These are phyloP conservation scores for Mycena leptocephala DNA, from an alignment of 768 basidiomycete genomes.

Conservation along the genomic window DNA sequence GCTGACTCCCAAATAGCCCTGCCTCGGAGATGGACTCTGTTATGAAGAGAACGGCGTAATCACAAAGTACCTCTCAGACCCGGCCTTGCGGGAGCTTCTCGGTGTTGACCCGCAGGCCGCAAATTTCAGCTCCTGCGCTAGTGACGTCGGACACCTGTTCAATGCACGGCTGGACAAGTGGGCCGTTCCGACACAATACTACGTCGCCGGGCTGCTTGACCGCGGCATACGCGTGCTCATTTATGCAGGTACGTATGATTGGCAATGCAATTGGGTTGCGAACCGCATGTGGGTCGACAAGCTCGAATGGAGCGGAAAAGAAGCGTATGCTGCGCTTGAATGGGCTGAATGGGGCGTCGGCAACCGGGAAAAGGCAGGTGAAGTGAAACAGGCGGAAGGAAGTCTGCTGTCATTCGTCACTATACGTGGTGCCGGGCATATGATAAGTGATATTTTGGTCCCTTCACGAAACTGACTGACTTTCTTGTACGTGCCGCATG, in stretches of 20 bases:
- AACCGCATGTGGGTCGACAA: conserved; percentile 85
- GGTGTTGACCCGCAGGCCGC: conserved; percentile 72
- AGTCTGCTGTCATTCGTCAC: conserved; percentile 63
- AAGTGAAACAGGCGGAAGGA: conserved; percentile 54
- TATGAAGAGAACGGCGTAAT: conserved; percentile 61
- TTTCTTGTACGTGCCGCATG: conserved; percentile 72
- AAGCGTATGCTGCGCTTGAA: conserved; percentile 62
- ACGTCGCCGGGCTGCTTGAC: conserved; percentile 81
- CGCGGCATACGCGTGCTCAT: conserved; percentile 83
- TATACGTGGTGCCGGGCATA: conserved; percentile 67
- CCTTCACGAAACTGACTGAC: conserved; percentile 32
- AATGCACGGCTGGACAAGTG: conserved; percentile 74
- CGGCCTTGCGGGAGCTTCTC: conserved; percentile 66
- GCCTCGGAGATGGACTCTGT: conserved; percentile 52
- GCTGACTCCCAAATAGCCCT: conserved; percentile 52
- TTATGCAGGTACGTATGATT: conserved; percentile 84
- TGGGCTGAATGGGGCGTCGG: conserved; percentile 75
- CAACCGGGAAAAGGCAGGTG: conserved; percentile 59
- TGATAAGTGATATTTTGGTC: conserved; percentile 59
- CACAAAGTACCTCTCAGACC: conserved; percentile 72
- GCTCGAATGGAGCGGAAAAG: conserved; percentile 80
- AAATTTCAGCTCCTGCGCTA: conserved; percentile 74
- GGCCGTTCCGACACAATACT: conserved; percentile 70
- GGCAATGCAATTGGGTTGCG: conserved; percentile 87
- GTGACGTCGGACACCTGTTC: conserved; percentile 67